Conservation (phyloP, 2,329 filamentous ascomycete species). For the Colletotrichum sp. region DNA sequence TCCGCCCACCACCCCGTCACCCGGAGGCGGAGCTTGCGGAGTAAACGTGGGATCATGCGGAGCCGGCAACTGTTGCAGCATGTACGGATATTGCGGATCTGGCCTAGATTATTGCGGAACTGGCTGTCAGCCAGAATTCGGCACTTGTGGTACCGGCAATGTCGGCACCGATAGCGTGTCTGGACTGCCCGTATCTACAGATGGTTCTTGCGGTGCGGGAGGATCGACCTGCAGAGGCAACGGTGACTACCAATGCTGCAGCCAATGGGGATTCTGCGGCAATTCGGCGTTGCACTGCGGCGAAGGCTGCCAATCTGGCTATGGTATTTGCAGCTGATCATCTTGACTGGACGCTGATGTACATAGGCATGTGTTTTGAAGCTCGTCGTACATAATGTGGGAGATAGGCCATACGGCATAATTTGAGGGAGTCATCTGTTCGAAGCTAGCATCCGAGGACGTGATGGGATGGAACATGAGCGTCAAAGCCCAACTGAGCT, state of each 20-base stretch:
- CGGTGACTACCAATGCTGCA: slow-evolving; percentile 22
- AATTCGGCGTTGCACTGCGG: slow-evolving; percentile 17
- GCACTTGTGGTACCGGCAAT: slow-evolving; percentile 8
- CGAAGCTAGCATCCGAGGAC: background rate
- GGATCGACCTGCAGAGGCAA: slow-evolving; percentile 17
- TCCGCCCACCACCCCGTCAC: background rate
- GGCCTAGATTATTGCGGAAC: slow-evolving; percentile 17
- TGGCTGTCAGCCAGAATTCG: slow-evolving; percentile 20
- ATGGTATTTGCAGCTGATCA: slow-evolving; percentile 19
- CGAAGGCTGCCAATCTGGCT: slow-evolving; percentile 17
- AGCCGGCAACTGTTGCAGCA: slow-evolving; percentile 21
- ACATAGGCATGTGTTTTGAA: background rate
- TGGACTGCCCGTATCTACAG: slow-evolving; percentile 8
- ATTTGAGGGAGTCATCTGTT: background rate
- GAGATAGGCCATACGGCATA: background rate
- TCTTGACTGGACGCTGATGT: background rate
- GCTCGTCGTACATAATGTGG: background rate
- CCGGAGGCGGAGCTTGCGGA: slow-evolving; percentile 1
- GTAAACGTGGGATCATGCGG: background rate
- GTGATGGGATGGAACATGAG: background rate
- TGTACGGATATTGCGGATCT: slow-evolving; percentile 22
- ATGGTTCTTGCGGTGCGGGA: slow-evolving; percentile 16
- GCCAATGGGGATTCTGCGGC: slow-evolving; percentile 23
- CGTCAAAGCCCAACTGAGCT: background rate
- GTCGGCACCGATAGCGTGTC: background rate